Evolutionary conservation across 225 moss, liverwort and hornwort species (phyloP).

Genomic region (Physcomitrium patens): DNA sequence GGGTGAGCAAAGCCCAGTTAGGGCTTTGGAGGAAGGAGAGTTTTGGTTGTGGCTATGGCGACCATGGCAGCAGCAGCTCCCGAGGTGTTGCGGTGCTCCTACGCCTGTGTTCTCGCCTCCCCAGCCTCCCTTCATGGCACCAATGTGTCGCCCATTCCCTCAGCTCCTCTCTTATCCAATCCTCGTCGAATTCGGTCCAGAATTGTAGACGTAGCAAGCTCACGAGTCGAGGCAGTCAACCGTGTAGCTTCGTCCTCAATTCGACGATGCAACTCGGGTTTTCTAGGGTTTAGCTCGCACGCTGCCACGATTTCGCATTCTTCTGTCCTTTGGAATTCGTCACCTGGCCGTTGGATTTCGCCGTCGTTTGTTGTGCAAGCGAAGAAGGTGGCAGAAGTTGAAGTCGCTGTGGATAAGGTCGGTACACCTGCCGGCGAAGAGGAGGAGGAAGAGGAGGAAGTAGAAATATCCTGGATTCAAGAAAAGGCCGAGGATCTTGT

Average conservation of each 20-base stretch:
- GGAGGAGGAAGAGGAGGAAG: conserved; percentile 71
- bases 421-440: conserved; percentile 20
- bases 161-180: conserved; percentile 16
- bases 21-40: conserved; percentile 24
- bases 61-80: conserved; percentile 40
- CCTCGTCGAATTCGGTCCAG: conserved; percentile 28
- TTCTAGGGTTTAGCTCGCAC: not conserved
- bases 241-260: not conserved
- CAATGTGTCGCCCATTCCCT: not conserved
- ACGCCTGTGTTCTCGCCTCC: conserved; percentile 22
- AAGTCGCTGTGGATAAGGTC: conserved; percentile 42
- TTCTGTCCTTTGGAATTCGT: conserved; percentile 17
- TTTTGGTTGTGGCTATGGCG: conserved; percentile 32
- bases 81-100: conserved; percentile 32
- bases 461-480: conserved; percentile 91
- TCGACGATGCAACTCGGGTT: conserved; percentile 17
- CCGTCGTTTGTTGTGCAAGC: conserved; percentile 28
- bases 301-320: not conserved
- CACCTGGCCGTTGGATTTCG: conserved; percentile 16
- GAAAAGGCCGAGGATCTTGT: conserved; percentile 91
- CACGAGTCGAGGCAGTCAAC: conserved; percentile 1
- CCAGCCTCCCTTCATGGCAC: not conserved
- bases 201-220: conserved; percentile 13
- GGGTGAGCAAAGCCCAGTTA: conserved; percentile 1
- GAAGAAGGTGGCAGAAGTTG: conserved; percentile 50